These are phyloP conservation scores for Holtermanniella nyarrowii DNA, from an alignment of 768 basidiomycete species.

Conservation along the genomic window DNA sequence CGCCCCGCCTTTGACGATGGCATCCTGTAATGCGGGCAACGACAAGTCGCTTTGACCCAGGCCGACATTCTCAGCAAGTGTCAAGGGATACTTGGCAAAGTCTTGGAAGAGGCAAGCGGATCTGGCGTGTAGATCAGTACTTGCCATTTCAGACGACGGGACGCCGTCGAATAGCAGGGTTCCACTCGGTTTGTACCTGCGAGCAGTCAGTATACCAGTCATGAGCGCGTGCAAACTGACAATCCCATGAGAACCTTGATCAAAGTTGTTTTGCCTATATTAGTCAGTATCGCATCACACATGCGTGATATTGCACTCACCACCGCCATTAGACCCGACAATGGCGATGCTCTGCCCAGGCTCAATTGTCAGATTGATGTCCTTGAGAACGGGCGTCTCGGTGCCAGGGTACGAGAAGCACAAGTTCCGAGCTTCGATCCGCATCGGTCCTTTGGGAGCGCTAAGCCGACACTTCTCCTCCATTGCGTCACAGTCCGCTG, in stretches of 20 bases:
- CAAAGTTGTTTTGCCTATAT: conserved; percentile 59
- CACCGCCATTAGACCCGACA: conserved; percentile 47
- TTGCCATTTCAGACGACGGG: conserved; percentile 56
- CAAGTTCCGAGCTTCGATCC: conserved; percentile 56
- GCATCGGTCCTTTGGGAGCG: conserved; percentile 44
- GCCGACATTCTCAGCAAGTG: conserved; percentile 76
- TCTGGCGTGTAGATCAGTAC: conserved; percentile 64
- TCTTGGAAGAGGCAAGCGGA: conserved; percentile 79
- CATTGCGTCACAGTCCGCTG: neutral
- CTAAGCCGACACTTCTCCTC: neutral
- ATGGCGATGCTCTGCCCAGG: conserved; percentile 75
- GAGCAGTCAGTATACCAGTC: neutral
- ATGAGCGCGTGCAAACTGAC: neutral
- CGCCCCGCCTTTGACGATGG: conserved; percentile 64
- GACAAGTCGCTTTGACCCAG: conserved; percentile 54
- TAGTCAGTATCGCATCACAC: neutral
- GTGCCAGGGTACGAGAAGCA: conserved; percentile 74
- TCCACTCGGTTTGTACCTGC: conserved; percentile 51
- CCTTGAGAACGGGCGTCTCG: conserved; percentile 54
- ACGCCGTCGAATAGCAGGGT: conserved; percentile 58
- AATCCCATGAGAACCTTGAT: conserved; percentile 72
- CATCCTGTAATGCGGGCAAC: conserved; percentile 52
- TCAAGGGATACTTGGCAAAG: conserved; percentile 68
- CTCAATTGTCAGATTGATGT: conserved; percentile 59
- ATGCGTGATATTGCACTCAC: neutral